Percentiles rank a stretch among this genome's conserved stretches.
Conservation (phyloP, 2,329 filamentous ascomycete species). For the Ilyonectria sp. region DNA sequence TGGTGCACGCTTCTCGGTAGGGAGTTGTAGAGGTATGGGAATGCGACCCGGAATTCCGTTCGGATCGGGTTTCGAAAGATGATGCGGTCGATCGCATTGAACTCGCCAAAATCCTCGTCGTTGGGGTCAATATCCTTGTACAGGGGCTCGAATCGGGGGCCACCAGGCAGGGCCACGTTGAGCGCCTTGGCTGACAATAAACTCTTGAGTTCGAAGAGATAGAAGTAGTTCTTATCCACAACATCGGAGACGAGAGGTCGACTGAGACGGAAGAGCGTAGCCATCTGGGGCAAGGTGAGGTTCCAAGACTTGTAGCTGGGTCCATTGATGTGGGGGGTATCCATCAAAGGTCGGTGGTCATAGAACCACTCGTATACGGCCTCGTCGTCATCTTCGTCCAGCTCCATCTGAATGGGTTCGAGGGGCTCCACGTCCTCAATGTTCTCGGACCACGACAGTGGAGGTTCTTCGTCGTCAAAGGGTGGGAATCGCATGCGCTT, state of each 20-base stretch:
- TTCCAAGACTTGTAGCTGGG: conserved; percentile 99
- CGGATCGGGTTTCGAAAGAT: conserved; percentile 97
- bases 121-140: conserved; percentile 99
- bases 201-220: conserved; percentile 95
- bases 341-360: conserved; percentile 90
- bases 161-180: conserved; percentile 97
- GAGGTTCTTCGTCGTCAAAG: conserved; percentile 98
- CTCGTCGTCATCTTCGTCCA: conserved; percentile 93
- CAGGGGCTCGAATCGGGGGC: conserved; percentile 94
- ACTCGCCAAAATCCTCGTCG: conserved; percentile 98
- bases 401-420: conserved; percentile 98
- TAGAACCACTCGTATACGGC: conserved; percentile 98
- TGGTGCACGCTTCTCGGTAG: conserved; percentile 94
- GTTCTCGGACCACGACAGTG: conserved; percentile 97
- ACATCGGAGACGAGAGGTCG: conserved; percentile 92
- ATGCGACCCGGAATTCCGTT: conserved; percentile 95
- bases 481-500: conserved; percentile 99
- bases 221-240: conserved; percentile 96
- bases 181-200: conserved; percentile 97
- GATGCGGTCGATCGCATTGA: conserved; percentile 99
- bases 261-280: conserved; percentile 91
- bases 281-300: conserved; percentile 93
- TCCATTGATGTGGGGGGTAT: conserved; percentile 95
- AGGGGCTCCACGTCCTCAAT: conserved; percentile 98
- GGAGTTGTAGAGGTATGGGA: conserved; percentile 96